A percentile compares a stretch with the other conserved stretches of the same genome.
These are phyloP conservation scores for Chalara sp. DNA, from an alignment of 2,329 filamentous ascomycete species.

Conservation along the genomic window DNA sequence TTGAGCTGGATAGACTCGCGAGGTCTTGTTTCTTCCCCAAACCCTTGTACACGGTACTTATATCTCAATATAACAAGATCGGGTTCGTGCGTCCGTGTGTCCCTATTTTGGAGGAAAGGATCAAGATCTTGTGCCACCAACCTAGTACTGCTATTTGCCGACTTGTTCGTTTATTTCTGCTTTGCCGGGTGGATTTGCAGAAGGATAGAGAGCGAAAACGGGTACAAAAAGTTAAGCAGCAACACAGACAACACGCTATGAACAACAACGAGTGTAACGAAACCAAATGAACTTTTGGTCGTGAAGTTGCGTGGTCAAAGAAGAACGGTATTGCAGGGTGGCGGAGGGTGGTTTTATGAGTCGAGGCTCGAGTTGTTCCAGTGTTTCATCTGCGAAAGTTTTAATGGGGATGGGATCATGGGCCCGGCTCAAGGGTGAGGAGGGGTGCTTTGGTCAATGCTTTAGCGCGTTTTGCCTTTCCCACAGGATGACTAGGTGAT, in stretches of 20 bases:
- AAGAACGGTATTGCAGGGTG: too few species aligned
- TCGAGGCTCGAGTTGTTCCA: background rate
- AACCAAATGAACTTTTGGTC: too few species aligned
- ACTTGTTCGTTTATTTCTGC: conserved; percentile 8
- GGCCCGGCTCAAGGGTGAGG: background rate
- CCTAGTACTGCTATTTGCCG: conserved; percentile 20
- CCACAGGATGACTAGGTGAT: background rate
- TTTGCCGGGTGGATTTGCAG: background rate
- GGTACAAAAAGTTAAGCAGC: too few species aligned
- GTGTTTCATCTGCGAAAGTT: background rate
- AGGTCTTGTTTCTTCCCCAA: conserved; percentile 2
- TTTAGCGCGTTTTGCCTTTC: background rate
- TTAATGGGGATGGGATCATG: background rate
- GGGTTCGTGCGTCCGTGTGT: conserved; percentile 17
- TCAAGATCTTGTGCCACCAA: conserved; percentile 21
- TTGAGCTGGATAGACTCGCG: background rate
- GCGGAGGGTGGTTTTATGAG: background rate
- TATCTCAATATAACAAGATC: conserved; percentile 2
- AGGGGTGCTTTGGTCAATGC: background rate
- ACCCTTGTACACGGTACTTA: conserved; percentile 8
- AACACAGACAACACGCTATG: too few species aligned
- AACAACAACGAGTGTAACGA: too few species aligned
- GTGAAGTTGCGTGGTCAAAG: too few species aligned
- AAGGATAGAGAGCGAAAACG: too few species aligned
- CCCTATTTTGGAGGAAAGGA: conserved; percentile 16